Evolutionary conservation across 495 filamentous ascomycete species (phyloP).

Genomic region (Xylaria bambusicola): DNA sequence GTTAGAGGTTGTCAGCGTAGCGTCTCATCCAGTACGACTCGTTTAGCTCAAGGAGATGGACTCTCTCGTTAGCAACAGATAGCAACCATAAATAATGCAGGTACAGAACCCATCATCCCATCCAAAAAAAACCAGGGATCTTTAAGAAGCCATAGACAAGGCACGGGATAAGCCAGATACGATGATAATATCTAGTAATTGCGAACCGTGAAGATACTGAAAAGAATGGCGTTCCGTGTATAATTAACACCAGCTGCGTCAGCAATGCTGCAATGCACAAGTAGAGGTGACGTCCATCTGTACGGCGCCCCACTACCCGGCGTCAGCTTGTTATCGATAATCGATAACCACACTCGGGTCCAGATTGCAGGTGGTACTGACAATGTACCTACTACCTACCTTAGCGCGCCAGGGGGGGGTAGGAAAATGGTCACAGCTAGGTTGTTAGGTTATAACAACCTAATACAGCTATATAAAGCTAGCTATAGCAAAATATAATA

Average conservation of each 20-base stretch:
- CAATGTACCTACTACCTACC: background rate
- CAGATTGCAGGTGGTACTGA: background rate
- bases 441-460: no score
- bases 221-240: background rate
- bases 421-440: no score
- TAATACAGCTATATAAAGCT: no score
- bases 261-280: no score
- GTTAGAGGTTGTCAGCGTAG: background rate
- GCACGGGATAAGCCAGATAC: background rate
- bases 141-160: no score
- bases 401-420: no score
- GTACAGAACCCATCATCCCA: slow-evolving; percentile 12
- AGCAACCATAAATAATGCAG: slow-evolving; percentile 7
- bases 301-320: background rate
- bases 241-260: background rate
- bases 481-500: no score
- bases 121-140: no score
- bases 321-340: background rate
- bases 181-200: background rate
- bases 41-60: background rate
- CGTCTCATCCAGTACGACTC: background rate
- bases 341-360: no score
- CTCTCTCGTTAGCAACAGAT: background rate
- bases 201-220: background rate
- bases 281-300: background rate